Evolutionary conservation across 2,329 filamentous ascomycete genomes (phyloP).

Genomic region (Mycosphaerella sp.): DNA sequence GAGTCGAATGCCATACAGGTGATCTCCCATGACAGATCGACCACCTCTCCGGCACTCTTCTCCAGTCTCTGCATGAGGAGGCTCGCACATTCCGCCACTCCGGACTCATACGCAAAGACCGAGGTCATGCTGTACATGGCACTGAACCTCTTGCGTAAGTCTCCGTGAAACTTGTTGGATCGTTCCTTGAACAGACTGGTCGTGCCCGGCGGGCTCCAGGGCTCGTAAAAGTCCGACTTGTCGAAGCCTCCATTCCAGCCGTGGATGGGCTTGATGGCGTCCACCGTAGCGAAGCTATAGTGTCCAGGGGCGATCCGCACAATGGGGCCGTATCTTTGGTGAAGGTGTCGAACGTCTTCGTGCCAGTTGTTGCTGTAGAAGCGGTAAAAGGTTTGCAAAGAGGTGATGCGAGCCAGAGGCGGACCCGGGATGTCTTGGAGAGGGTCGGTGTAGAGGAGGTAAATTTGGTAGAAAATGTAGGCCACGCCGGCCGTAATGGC

Average conservation of each 20-base stretch:
- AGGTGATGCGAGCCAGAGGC: slow-evolving; percentile 13
- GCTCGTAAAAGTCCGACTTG: slow-evolving; percentile 28
- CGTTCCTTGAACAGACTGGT: slow-evolving; percentile 12
- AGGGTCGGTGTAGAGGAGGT: slow-evolving; percentile 6
- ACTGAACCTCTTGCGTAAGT: slow-evolving; percentile 9
- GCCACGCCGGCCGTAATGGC: not conserved
- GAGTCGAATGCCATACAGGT: slow-evolving; percentile 34
- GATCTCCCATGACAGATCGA: slow-evolving; percentile 11
- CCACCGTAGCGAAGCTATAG: slow-evolving; percentile 62
- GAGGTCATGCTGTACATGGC: slow-evolving; percentile 14
- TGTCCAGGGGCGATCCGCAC: slow-evolving; percentile 69
- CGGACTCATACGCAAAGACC: slow-evolving; percentile 8
- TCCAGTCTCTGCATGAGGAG: slow-evolving; percentile 3
- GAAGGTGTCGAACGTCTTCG: slow-evolving; percentile 34
- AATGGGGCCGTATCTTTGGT: slow-evolving; percentile 61
- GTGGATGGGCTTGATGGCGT: slow-evolving; percentile 46
- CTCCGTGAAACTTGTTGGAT: slow-evolving; percentile 11
- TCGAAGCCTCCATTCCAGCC: slow-evolving; percentile 11
- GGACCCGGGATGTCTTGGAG: slow-evolving; percentile 14
- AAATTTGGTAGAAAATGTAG: slow-evolving; percentile 5
- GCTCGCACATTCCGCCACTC: slow-evolving; percentile 8
- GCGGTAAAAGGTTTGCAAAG: slow-evolving; percentile 10
- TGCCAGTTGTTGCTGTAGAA: slow-evolving; percentile 15
- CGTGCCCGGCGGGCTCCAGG: slow-evolving; percentile 12
- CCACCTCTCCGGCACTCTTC: not conserved